Conservation (phyloP, 1,139 yeast genomes). For the Entelexis paramagnoliae region DNA sequence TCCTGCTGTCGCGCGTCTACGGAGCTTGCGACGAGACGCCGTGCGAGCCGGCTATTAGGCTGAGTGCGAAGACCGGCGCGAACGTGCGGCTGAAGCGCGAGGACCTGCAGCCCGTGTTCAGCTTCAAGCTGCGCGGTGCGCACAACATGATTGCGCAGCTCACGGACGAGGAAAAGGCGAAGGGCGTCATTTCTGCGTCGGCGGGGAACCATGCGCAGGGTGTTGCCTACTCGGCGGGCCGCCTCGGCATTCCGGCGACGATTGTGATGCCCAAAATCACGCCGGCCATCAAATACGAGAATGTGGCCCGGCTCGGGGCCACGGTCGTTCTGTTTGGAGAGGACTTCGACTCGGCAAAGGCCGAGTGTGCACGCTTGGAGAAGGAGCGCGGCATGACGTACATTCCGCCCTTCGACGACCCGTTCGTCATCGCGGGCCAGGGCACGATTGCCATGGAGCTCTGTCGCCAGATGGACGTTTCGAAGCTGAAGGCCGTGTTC, state of each 20-base stretch:
- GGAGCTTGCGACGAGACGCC: constrained; percentile 93
- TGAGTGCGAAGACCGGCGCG: constrained; percentile 63
- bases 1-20: constrained; percentile 83
- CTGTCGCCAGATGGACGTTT: constrained; percentile 70
- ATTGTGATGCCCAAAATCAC: constrained; percentile 98
- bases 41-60: constrained; percentile 59
- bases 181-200: constrained; percentile 94
- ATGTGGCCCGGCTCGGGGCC: constrained; percentile 85
- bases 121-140: constrained; percentile 94
- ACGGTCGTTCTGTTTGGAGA: constrained; percentile 89
- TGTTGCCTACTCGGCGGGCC: constrained; percentile 83
- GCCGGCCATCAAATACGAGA: constrained; percentile 85
- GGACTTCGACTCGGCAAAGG: constrained; percentile 87
- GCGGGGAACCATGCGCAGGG: constrained; percentile 99
- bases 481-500: constrained; percentile 75
- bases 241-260: constrained; percentile 80
- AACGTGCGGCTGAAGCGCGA: constrained; percentile 76
- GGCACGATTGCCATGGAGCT: constrained; percentile 94
- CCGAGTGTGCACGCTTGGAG: constrained; percentile 67
- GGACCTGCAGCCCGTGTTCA: constrained; percentile 87
- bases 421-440: constrained; percentile 98
- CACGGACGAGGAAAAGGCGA: constrained; percentile 52
- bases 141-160: constrained; percentile 91
- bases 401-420: constrained; percentile 96
- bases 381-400: constrained; percentile 64